Base-by-base conservation (phyloP, 805 yeast species). In the Candida taoyuanica region DNA sequence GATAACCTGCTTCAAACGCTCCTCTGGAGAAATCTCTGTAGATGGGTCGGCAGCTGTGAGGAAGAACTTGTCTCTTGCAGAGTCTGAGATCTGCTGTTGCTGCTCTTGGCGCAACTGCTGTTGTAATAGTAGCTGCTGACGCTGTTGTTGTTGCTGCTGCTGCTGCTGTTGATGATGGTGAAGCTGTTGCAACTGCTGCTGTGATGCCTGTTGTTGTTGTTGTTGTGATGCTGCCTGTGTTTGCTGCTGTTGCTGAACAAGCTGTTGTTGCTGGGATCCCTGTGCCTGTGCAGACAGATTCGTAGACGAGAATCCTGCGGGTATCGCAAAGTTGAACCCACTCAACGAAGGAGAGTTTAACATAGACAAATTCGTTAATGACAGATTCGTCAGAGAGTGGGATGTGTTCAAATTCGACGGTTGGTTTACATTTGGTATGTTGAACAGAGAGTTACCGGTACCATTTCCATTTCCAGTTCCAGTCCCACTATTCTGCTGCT, bases 31-130 rank as follows among this genome's bases (percentile, higher is more conserved):
- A 26, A 85, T 82, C 48, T 87, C 96, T 3, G 91, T 86, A 0
- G 96, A 85, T 5, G 98, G 98, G 58, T 91, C 98, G 0, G 97
- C 97, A 0, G 98, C 98, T 0, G 97, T 91, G 34, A 91, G 64
- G 64, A 91, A 89, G 62, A 91, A 91, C 60, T 88, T 88, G 57
- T 89, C 97, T 47, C 87, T 73, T 1, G 96, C 95, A 2, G 93
- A 79, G 39, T 85, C 91, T 2, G 67, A 60, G 31, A 53, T 52
- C 32, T 42, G 55, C 27, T 45, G 47, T 15, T 42, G 47, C 24
- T 45, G 49, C 14, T 42, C 46, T 13, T 33, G 38, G 14, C 43
- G 42, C 7, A 34, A 29, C 7, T 47, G 47, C 19, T 40, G 48
- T 11, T 30, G 42, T 14, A 37, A 38, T 11, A 36, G 36, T 4